These are phyloP conservation scores for Tetramitus jugosus DNA, from an alignment of 208 protist species.

Conservation along the genomic window DNA sequence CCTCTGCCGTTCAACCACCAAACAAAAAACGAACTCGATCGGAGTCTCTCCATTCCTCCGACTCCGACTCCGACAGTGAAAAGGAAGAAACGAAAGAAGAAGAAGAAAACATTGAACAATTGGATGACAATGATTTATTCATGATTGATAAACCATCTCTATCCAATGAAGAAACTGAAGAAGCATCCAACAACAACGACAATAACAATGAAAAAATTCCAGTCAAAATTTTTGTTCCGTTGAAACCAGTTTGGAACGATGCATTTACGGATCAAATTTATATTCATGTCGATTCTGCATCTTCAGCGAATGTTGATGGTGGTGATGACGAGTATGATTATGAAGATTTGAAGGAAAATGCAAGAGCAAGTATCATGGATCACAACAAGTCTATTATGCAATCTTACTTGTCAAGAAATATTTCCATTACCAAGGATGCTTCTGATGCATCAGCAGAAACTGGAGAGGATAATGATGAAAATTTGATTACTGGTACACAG, in stretches of 20 bases:
- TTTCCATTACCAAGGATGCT: neutral
- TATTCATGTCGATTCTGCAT: neutral
- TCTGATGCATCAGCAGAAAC: too few species aligned
- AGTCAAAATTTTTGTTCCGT: too few species aligned
- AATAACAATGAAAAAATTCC: too few species aligned
- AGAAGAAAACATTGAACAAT: neutral
- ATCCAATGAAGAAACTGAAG: too few species aligned
- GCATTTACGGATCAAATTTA: neutral
- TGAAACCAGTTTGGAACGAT: conserved; percentile 1
- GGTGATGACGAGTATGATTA: neutral
- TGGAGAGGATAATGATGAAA: too few species aligned
- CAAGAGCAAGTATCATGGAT: too few species aligned
- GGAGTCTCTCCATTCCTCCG: neutral
- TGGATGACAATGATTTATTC: neutral
- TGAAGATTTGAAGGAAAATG: too few species aligned
- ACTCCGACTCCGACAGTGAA: neutral
- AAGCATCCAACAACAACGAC: too few species aligned
- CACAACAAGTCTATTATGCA: neutral
- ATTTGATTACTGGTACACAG: neutral
- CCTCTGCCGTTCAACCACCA: neutral
- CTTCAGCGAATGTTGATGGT: too few species aligned
- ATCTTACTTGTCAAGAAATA: neutral
- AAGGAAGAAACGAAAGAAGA: neutral
- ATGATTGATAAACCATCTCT: too few species aligned
- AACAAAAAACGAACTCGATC: neutral